Base-by-base conservation (phyloP, 2,329 filamentous ascomycete genomes). In the Ophiostoma sp. region DNA sequence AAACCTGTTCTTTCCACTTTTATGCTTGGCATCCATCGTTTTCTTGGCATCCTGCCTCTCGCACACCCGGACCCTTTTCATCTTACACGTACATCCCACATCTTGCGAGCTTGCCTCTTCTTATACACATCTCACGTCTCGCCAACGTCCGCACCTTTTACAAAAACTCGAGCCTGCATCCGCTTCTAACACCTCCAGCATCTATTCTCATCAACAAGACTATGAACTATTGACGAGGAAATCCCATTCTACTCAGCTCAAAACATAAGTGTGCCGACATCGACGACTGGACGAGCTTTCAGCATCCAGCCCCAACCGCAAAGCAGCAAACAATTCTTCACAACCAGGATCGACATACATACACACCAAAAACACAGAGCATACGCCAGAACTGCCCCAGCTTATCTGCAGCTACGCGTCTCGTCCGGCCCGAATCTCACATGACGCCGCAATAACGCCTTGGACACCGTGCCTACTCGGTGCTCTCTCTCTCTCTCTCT, bases 371-470 rank as follows among this genome's bases (percentile, higher is more conserved):
- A 18, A 52, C 47, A 52, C 27, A 3, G 18, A 4, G 42, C 18
- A 14, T 8, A 27, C 27, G 5, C 8, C 49, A 55, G 7, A 55
- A 27, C 27, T 27, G 27, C 55, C 6, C 3, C 27, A 27, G 55
- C 11, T 16, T 38, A 38, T 4, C 18, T 14, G 12, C 55, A 27
- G 38, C 55, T 14, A 60, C 55, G 55, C 27, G 55, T 60, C 27
- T 16, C 45, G 27, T 60, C 55, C 12, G 55, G 55, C 55, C 55
- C 12, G 27, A 60, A 60, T 60, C 27, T 9, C 27, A 60, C 14
- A 60, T 60, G 55, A 60, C 27, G 55, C 27, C 27, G 27, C 55
- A 40, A 60, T 60, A 60, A 60, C 18, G 55, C 55, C 55, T 60
- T 36, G 9, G 55, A 60, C 45, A 49, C 45, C 45, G 45, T 49